A percentile compares a stretch with the other conserved stretches of the same genome.
phyloP scores from a whole-genome alignment of 1,139 yeast genomes.

The Scheffersomyces segobiensis region DNA sequence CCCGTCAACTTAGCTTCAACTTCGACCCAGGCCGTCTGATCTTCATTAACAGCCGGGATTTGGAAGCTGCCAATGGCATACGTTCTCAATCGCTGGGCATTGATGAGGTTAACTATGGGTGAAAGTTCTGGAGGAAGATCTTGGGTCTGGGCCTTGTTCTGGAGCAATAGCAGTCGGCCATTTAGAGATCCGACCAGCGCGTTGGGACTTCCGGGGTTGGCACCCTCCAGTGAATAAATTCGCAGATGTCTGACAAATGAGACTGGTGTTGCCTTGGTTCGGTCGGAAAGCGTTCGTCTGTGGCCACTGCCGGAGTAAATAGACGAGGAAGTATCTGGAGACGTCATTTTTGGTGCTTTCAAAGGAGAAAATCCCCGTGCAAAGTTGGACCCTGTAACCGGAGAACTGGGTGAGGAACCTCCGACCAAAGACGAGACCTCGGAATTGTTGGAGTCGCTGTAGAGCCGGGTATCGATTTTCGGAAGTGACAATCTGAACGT shows the following conservation, averaged over 20 bases:
- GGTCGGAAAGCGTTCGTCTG: conserved; percentile 27
- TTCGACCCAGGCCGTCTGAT: conserved; percentile 30
- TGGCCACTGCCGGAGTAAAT: neutral
- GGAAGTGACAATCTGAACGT: neutral
- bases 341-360: neutral
- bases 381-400: neutral
- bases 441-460: neutral
- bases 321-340: neutral
- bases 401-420: neutral
- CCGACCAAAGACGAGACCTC: neutral
- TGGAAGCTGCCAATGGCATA: conserved; percentile 36
- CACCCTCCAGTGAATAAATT: conserved; percentile 24
- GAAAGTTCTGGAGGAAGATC: conserved; percentile 39
- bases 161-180: conserved; percentile 9
- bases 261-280: conserved; percentile 36
- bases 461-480: neutral
- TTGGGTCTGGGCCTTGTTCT: conserved; percentile 25
- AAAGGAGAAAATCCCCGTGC: neutral
- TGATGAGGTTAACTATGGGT: conserved; percentile 43
- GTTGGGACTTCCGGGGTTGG: conserved; percentile 5
- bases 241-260: conserved; percentile 41
- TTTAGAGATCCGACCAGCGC: conserved; percentile 7
- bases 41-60: conserved; percentile 18
- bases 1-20: conserved; percentile 53
- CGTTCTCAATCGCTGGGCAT: conserved; percentile 42